Evolutionary conservation across 495 filamentous ascomycete species (phyloP).

Genomic region (Talaromyces stipitatus): DNA sequence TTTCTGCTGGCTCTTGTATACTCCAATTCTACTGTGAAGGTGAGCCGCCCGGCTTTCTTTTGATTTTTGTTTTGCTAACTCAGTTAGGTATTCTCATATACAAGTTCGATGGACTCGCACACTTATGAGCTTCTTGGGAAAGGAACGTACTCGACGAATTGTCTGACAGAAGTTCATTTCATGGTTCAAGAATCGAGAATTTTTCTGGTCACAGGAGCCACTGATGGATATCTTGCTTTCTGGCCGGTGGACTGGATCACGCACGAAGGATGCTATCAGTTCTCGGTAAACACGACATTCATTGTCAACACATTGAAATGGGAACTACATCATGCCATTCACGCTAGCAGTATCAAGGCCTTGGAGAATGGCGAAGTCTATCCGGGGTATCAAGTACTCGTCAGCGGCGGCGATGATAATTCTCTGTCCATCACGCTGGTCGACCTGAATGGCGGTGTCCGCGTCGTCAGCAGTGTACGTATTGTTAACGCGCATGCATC

Average conservation of each 20-base stretch:
- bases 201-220: constrained; percentile 49
- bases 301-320: constrained; percentile 14
- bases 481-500: constrained; percentile 73
- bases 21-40: constrained; percentile 71
- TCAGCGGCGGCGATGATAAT: constrained; percentile 84
- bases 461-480: constrained; percentile 38
- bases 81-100: constrained; percentile 51
- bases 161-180: constrained; percentile 65
- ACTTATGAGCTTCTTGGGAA: constrained; percentile 47
- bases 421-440: constrained; percentile 55
- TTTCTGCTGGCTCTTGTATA: constrained; percentile 59
- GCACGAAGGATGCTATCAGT: constrained; percentile 41
- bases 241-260: constrained; percentile 40
- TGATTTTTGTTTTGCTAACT: neutral
- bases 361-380: constrained; percentile 28
- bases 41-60: constrained; percentile 12
- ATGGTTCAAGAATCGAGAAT: constrained; percentile 18
- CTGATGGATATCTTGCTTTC: constrained; percentile 52
- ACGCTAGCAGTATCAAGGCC: constrained; percentile 70
- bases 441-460: constrained; percentile 5
- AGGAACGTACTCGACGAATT: constrained; percentile 68
- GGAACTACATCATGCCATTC: constrained; percentile 42
- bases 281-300: constrained; percentile 9
- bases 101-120: constrained; percentile 14
- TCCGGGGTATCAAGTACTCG: constrained; percentile 37